These are phyloP conservation scores for Pleurostoma richardsiae DNA, from an alignment of 2,329 filamentous ascomycete genomes.

Conservation along the genomic window DNA sequence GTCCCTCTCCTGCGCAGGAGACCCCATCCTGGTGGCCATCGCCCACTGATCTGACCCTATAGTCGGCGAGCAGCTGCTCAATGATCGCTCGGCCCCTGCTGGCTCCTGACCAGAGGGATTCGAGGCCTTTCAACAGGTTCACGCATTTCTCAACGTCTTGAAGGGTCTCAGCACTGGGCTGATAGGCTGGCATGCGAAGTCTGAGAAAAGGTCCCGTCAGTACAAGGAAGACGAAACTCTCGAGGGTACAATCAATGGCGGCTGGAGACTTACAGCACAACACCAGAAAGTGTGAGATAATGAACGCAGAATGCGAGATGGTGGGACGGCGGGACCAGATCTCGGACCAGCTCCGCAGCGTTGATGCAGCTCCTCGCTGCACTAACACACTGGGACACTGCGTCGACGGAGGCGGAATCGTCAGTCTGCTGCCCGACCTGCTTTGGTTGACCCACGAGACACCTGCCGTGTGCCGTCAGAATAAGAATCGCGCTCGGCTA, in stretches of 20 bases:
- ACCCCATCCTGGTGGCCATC: background rate
- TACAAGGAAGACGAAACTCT: too few relatives aligned
- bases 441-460: background rate
- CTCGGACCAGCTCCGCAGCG: slow-evolving; percentile 16
- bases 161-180: slow-evolving; percentile 1
- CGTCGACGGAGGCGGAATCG: background rate
- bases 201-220: slow-evolving; percentile 2
- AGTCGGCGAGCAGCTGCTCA: slow-evolving; percentile 12
- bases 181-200: slow-evolving; percentile 11
- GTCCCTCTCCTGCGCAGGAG: background rate
- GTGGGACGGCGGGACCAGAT: slow-evolving; percentile 18
- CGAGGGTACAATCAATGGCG: too few relatives aligned
- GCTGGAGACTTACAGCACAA: slow-evolving; percentile 14
- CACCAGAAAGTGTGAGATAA: slow-evolving; percentile 17
- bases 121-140: slow-evolving; percentile 14
- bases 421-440: background rate
- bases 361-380: slow-evolving; percentile 19
- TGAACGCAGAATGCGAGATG: slow-evolving; percentile 19
- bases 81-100: slow-evolving; percentile 15
- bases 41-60: background rate
- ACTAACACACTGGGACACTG: slow-evolving; percentile 16
- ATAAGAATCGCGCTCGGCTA: too few relatives aligned
- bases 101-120: slow-evolving; percentile 18
- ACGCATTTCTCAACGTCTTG: slow-evolving; percentile 14
- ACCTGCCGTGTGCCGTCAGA: background rate